A percentile compares a stretch with the other conserved stretches of the same genome.
phyloP scores from a whole-genome alignment of 139 green algal genomes.

The Volvox reticuliferus region DNA sequence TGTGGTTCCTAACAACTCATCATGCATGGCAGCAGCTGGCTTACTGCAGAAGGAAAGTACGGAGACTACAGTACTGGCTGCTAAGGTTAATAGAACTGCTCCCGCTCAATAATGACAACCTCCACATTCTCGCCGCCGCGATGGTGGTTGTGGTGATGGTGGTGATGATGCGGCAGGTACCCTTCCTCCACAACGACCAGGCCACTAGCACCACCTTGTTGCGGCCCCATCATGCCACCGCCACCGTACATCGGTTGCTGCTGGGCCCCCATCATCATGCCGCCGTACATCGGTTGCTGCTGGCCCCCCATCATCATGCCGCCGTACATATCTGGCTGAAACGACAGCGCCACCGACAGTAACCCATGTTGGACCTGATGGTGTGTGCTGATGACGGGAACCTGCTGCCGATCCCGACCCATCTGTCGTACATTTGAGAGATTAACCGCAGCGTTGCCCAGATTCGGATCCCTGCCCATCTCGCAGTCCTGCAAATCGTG shows the following conservation, averaged over 20 bases:
- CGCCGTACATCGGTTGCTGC: conserved; percentile 1
- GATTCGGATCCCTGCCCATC: background rate
- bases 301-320: background rate
- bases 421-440: background rate
- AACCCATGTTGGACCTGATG: background rate
- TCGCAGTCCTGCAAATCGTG: background rate
- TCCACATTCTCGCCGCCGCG: background rate
- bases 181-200: background rate
- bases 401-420: conserved; percentile 6
- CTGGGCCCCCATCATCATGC: background rate
- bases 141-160: background rate
- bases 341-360: background rate
- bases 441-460: background rate
- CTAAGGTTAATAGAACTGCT: background rate
- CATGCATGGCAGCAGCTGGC: no score
- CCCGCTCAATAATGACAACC: background rate
- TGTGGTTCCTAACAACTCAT: no score
- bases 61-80: no score
- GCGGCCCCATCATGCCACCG: background rate
- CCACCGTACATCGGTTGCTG: background rate
- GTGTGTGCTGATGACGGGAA: background rate
- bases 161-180: background rate
- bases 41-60: no score
- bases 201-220: no score
- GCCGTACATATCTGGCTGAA: background rate